Evolutionary conservation across 371 early-diverging fungal genomes (phyloP), one percentile per base, ranked within the genome.

Genomic region (Mortierella sp.): DNA sequence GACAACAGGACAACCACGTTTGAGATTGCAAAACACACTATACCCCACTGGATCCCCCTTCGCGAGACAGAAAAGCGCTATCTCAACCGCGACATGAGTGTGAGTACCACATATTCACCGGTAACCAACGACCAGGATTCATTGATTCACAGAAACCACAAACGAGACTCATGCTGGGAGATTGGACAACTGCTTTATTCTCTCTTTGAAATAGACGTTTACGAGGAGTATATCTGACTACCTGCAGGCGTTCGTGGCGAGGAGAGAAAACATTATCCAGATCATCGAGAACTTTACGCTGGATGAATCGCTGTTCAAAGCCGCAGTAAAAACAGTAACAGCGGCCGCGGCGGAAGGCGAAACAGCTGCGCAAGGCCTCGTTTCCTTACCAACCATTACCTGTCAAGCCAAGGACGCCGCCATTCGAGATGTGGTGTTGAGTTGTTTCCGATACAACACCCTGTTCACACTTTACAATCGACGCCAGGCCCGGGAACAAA

Each of bases 1-100:
- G 57, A 40, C 5, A 44, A 6, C 24, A 16, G 31, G n/a, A 31
- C 46, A 37, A 69, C 21, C 14, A 40, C 28, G 19, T 69, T 78
- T 43, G 54, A 75, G 50, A 73, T 81, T 28, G 50, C 67, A 54
- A 85, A 85, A 16, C 79, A 85, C 37, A 85, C 86, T 19, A 76
- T 85, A 28, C 86, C 86, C 5, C 79, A 85, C 50, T 85, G 82
- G 81, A 78, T 85, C 26, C 82, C 86, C 0, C 57, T 85, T 16
- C 70, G 72, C 14, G 86, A 85, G 21, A 48, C 78, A 59, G 82
- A 75, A 19, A 75, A 64, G 64, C 44, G 71, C n/a, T 76, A 78
- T 21, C 75, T 85, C n/a, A 85, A 85, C 51, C 75, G 76, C 34
- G 86, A 85, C 28, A 72, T 85, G 50, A 74, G 64, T n/a, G 84